Evolutionary conservation across 805 yeast species (phyloP), one percentile per base, ranked within the genome.

Genomic region (Candida ortonii): DNA sequence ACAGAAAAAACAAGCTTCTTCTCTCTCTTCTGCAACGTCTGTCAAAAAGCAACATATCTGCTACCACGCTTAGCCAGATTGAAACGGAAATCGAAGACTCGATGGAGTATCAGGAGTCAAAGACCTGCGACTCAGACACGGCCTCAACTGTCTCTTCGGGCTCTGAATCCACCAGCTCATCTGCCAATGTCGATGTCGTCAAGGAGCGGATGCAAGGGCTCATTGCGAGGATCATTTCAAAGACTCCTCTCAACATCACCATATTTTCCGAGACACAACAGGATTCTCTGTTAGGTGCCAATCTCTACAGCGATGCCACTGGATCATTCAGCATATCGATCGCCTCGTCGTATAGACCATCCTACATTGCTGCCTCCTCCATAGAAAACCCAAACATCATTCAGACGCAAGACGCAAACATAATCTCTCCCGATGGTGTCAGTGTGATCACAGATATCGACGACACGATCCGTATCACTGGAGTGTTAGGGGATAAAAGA

Each of bases 391-490:
- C 76, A 15, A 59, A 70, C 9, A 63, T 76, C 6, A 63, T 69
- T 34, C 59, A 67, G 3, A 66, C 71, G 32, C 68, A 69, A 36
- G 73, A 73, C 17, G 57, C 71, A 1, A 59, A 65, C 32, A 48
- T 70, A 20, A 65, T 77, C 9, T 40, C 40, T 1, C 47, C 52
- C 0, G 31, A 52, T 0, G 93, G 95, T 0, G 64, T 80, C 15
- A 85, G 84, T 9, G 58, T 93, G 2, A 88, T 93, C 15, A 80
- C 89, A 50, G 99, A 93, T 57, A 80, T 93, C 25, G 99, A 93
- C 55, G 99, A 93, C 55, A 93, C 99, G 0, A 79, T 90, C 22
- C 84, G 93, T 51, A 68, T 76, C 25, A 88, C 98, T 0, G 97
- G 97, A 2, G 90, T 93, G 1, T 70, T 84, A 21, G 90, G 90